These are phyloP conservation scores for Trypanosoma congolense DNA, from an alignment of 208 protist species.

Conservation along the genomic window DNA sequence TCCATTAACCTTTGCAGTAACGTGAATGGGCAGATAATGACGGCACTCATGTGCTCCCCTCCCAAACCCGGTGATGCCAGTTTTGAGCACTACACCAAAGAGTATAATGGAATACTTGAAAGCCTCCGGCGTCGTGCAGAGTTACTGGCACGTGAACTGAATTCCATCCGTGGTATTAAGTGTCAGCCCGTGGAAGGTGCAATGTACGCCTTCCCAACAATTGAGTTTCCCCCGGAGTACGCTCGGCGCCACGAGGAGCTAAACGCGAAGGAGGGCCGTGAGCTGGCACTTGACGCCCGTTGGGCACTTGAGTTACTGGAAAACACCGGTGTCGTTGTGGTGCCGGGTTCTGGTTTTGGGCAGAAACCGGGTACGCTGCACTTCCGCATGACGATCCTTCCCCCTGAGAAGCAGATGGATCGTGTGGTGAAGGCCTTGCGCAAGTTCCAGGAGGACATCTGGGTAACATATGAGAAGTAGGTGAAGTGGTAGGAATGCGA, in stretches of 20 bases:
- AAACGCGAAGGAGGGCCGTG: constrained; percentile 59
- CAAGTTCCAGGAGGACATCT: constrained; percentile 62
- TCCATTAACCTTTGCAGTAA: constrained; percentile 97
- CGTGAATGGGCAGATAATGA: constrained; percentile 92
- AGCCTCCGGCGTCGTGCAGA: constrained; percentile 59
- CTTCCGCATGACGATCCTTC: constrained; percentile 99
- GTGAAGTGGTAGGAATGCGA: background rate
- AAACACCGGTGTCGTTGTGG: constrained; percentile 92
- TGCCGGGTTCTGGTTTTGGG: constrained; percentile 95
- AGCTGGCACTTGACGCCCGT: constrained; percentile 87
- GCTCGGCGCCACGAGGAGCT: constrained; percentile 46
- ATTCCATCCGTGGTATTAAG: constrained; percentile 89
- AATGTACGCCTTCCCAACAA: constrained; percentile 98
- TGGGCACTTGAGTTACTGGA: constrained; percentile 97
- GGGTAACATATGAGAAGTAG: constrained; percentile 33
- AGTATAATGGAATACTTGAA: constrained; percentile 79
- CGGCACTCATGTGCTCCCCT: constrained; percentile 94
- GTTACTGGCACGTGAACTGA: constrained; percentile 83
- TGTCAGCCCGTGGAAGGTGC: constrained; percentile 92
- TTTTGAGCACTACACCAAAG: constrained; percentile 78
- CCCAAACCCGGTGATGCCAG: constrained; percentile 89
- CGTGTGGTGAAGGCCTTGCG: constrained; percentile 66
- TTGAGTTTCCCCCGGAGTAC: constrained; percentile 86
- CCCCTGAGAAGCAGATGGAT: constrained; percentile 94
- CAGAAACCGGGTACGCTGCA: constrained; percentile 96